Conservation (phyloP, 106 monocot genomes). For the Phalaenopsis equestris region DNA sequence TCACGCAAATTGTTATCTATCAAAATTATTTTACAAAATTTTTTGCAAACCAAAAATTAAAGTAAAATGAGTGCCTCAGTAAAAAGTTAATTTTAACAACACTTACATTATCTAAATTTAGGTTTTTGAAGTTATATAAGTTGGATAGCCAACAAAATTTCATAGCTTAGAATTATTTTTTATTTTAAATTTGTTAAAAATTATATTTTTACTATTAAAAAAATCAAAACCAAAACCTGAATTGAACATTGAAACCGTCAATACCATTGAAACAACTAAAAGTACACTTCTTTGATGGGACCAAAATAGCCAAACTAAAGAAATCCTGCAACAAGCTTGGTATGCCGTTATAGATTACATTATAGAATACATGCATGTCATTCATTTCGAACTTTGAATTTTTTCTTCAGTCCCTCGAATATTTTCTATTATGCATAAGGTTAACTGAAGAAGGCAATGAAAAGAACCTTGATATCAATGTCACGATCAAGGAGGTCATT, state of each 20-base stretch:
- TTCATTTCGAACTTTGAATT: background rate
- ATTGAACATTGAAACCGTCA: background rate
- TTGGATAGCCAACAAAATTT: background rate
- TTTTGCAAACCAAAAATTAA: too few relatives aligned
- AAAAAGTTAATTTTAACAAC: too few relatives aligned
- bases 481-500: slow-evolving; percentile 95
- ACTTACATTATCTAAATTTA: background rate
- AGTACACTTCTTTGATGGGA: background rate
- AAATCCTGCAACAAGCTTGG: background rate
- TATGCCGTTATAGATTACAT: background rate
- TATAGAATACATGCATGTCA: background rate
- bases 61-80: too few relatives aligned
- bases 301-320: background rate
- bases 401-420: background rate
- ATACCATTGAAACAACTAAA: background rate
- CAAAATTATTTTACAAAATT: too few relatives aligned
- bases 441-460: background rate
- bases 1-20: too few relatives aligned
- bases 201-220: background rate
- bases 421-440: background rate
- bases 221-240: slow-evolving; percentile 1
- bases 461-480: slow-evolving; percentile 82
- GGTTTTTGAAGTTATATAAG: background rate
- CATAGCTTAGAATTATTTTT: background rate
- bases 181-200: background rate